Conservation (phyloP, 257 asterid genomes). For the Penstemon davidsonii region DNA sequence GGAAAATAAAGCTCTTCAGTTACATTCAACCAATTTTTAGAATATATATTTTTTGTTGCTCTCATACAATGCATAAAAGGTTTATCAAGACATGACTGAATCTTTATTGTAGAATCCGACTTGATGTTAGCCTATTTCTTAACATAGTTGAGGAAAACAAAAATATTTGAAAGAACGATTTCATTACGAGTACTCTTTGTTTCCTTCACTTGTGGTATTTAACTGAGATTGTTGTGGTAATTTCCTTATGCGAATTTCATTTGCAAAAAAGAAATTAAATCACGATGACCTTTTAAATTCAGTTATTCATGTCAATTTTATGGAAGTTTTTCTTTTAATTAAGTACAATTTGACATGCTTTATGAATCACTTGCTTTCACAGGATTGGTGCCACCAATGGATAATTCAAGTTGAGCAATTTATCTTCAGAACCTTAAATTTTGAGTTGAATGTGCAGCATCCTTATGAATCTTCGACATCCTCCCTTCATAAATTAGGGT, state of each 20-base stretch:
- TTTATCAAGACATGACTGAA: not conserved
- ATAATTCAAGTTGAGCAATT: conserved; percentile 82
- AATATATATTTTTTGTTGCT: not conserved
- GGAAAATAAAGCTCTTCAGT: conserved; percentile 19
- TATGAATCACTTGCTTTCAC: conserved; percentile 32
- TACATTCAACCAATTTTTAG: not conserved
- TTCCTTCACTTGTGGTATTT: not conserved
- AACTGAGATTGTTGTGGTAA: not conserved
- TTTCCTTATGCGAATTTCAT: not conserved
- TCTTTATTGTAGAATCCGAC: not conserved
- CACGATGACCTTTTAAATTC: not conserved
- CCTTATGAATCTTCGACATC: conserved; percentile 82
- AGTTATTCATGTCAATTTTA: conserved; percentile 3
- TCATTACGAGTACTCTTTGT: not conserved
- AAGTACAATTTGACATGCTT: conserved; percentile 21
- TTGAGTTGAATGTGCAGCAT: conserved; percentile 92
- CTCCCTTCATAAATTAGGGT: conserved; percentile 85
- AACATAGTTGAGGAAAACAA: not conserved
- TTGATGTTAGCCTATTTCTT: not conserved
- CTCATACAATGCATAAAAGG: not conserved
- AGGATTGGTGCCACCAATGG: conserved; percentile 97
- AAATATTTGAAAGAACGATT: not conserved
- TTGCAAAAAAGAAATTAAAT: not conserved
- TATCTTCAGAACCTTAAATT: conserved; percentile 85
- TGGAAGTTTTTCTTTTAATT: not conserved